Evolutionary conservation across 352 stramenopile species (phyloP).

Genomic region (Pythium myriotylum): DNA sequence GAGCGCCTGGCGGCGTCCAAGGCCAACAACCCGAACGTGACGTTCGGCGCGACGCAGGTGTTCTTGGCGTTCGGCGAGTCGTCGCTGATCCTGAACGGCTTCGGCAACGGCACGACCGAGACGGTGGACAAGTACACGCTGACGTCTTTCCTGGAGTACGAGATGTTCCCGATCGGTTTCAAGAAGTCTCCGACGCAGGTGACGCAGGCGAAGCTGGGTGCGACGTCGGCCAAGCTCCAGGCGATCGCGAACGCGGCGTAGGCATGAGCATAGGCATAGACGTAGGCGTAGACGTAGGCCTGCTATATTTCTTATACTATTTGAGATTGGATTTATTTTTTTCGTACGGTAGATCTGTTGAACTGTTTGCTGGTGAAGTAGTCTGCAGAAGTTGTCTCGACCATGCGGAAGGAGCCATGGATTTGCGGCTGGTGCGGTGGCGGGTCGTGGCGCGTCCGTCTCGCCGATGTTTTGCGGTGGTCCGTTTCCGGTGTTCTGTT

Average conservation of each 20-base stretch:
- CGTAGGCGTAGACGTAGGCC: too few species aligned
- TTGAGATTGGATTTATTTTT: too few species aligned
- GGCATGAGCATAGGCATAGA: too few species aligned
- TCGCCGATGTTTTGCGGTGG: too few species aligned
- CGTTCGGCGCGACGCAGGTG: conserved; percentile 18
- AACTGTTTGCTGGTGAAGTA: too few species aligned
- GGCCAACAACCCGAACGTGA: conserved; percentile 1
- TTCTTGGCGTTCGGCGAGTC: conserved; percentile 34
- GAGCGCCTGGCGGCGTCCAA: conserved; percentile 1
- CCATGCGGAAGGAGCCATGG: too few species aligned
- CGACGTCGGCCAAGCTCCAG: conserved; percentile 25
- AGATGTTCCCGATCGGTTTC: conserved; percentile 36
- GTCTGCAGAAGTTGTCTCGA: too few species aligned
- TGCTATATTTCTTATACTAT: too few species aligned
- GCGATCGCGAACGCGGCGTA: not conserved
- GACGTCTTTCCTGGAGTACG: conserved; percentile 33
- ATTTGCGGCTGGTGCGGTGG: too few species aligned
- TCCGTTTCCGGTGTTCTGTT: too few species aligned
- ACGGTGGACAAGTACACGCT: conserved; percentile 16
- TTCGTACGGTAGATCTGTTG: too few species aligned
- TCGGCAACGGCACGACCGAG: conserved; percentile 26
- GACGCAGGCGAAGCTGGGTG: conserved; percentile 13
- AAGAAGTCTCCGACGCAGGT: conserved; percentile 21
- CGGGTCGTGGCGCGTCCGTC: too few species aligned
- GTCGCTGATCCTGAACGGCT: conserved; percentile 29